Base-by-base conservation (phyloP, 495 filamentous ascomycete species). In the Talaromyces trachyspermus region DNA sequence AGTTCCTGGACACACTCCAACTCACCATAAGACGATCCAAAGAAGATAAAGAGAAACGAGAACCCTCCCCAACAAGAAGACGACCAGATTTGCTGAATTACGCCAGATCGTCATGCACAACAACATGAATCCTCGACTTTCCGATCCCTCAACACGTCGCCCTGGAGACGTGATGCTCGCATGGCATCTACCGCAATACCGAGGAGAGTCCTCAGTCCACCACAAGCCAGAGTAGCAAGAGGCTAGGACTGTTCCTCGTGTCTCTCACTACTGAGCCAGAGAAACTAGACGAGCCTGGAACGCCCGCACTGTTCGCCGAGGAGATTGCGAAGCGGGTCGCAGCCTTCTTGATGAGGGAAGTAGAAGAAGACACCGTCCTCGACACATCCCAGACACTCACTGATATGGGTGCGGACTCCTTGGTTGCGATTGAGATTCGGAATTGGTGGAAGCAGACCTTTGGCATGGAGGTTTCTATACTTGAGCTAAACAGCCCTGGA, bases 391-490 rank as follows among this genome's bases (percentile, higher is more conserved):
- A 50, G 23, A 26, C 51, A 1, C 44, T 65, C 15, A 38, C 43
- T 1, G 44, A 49, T 15, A 15, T 63, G 4, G 64, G 64, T 5
- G n/a, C 66, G 6, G 64, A 68, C 23, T 59, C 54, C 0, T 38
- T 68, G 15, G 52, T 68, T 4, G 59, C 55, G 4, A 53, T 68
- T 14, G 63, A 66, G 41, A 15, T 68, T 27, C 50, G 62, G 4
- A 47, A 25, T 6, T 68, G 64, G 63, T 66, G 64, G 61, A 59
- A 55, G 46, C 60, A 58, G 42, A 50, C 45, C 15, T 60, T 68
- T 19, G 44, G 54, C 0, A 51, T 66, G 11, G 56, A 68, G 27
- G 62, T 66, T n/a, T n/a, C n/a, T n/a, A n/a, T n/a, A n/a, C n/a
- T n/a, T n/a, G n/a, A n/a, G n/a, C n/a, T n/a, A n/a, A n/a, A n/a